Evolutionary conservation across 139 green algal species (phyloP), one percentile per base, ranked within the genome.

Genomic region (Tetradesmus obliquus): DNA sequence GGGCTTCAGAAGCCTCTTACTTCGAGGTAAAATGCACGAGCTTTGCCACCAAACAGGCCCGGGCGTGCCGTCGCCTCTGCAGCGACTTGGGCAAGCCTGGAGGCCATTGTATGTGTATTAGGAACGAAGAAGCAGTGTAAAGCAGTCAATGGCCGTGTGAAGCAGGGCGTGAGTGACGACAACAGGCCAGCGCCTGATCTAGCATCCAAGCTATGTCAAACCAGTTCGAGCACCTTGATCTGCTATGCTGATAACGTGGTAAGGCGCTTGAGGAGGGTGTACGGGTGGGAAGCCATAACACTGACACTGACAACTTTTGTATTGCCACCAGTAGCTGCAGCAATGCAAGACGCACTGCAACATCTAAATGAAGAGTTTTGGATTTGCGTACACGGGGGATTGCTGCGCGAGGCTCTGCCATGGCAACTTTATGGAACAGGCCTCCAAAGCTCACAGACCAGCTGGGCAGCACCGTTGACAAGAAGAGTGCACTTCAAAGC

Each of bases 11-110:
- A 83, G 76, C 53, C 10, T 32, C 87, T 10, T 45, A 95, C 93
- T 82, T 95, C 93, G 55, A 91, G 87, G 71, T 94, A 95, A 85
- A 95, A 95, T 32, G 92, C 54, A 32, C 93, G 83, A 20, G 93
- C 92, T 76, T 93, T 92, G 45, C 93, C 93, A 45, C 88, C 91
- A 57, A 93, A 93, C 51, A 93, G 71, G 22, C 93, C 76, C 62
- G 94, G 81, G 62, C 87, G 83, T 20, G 80, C 22, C 81, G 84
- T 57, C 74, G 53, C 24, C 82, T 80, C 9, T 13, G 79, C 86
- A 55, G 71, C 72, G 2, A 79, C 80, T 82, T 92, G 86, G 7
- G 88, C 93, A 6, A 94, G 88, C 53, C 88, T 82, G 9, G 93
- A 94, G 5, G 93, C 85, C 93, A 94, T 94, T 32, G 15, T 80